Conservation (phyloP, 2,329 filamentous ascomycete genomes). For the Sordariomycetes sp. region DNA sequence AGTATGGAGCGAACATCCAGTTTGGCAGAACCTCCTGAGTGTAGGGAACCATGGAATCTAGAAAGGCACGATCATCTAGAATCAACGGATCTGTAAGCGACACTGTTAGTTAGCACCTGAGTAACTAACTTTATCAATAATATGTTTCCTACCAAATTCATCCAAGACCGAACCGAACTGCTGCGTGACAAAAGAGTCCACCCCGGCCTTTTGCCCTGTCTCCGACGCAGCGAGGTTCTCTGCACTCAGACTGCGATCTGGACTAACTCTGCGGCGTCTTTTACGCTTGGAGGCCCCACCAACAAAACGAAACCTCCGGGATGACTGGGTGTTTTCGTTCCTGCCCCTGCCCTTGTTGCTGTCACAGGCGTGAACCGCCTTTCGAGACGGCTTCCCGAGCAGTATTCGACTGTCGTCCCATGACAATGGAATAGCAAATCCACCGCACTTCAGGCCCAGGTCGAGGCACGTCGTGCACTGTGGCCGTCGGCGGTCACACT, state of each 20-base stretch:
- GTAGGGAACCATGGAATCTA: background rate
- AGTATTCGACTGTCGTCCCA: background rate
- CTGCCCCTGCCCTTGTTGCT: background rate
- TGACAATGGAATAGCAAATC: background rate
- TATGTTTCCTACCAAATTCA: background rate
- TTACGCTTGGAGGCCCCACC: background rate
- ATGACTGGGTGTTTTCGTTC: background rate
- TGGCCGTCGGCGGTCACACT: background rate
- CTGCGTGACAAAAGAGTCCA: background rate
- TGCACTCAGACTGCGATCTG: background rate
- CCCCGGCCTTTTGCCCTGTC: background rate
- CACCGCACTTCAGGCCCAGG: background rate
- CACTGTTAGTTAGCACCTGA: background rate
- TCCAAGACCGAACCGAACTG: background rate
- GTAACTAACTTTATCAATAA: background rate
- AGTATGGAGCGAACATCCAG: background rate
- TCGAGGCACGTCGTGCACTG: background rate
- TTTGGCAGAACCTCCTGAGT: background rate
- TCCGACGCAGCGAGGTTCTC: background rate
- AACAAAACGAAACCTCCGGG: background rate
- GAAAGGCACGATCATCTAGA: background rate
- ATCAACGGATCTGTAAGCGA: background rate
- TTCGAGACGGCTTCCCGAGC: background rate
- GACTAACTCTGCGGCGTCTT: background rate
- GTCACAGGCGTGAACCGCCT: background rate